Evolutionary conservation across 2,329 filamentous ascomycete genomes (phyloP).

Genomic region (Neofusicoccum parvum): DNA sequence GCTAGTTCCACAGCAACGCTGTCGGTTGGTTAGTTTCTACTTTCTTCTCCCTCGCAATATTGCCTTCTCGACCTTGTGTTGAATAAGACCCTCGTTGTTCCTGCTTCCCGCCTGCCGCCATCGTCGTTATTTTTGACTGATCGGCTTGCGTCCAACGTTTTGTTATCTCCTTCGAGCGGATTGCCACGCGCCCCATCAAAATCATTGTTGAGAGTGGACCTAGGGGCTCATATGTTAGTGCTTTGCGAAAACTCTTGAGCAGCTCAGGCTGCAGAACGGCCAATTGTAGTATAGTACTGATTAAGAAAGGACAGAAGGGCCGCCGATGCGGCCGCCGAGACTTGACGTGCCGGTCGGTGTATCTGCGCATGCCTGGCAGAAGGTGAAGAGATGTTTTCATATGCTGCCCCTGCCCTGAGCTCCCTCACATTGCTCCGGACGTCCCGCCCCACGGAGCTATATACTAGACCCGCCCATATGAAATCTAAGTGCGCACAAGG

Average conservation of each 20-base stretch:
- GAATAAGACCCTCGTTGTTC: constrained; percentile 5
- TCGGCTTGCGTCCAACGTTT: not conserved
- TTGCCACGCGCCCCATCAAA: not conserved
- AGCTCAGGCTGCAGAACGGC: not conserved
- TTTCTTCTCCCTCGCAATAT: not conserved
- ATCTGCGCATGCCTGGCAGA: not conserved
- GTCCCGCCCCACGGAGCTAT: not conserved
- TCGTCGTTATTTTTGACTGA: not conserved
- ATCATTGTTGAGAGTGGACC: not conserved
- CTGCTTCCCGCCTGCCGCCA: not conserved
- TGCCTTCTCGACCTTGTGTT: constrained; percentile 12
- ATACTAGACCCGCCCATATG: not conserved
- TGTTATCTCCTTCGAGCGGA: not conserved
- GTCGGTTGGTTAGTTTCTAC: constrained; percentile 13
- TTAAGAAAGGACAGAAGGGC: not conserved
- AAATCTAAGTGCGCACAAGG: not conserved
- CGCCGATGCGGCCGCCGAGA: not conserved
- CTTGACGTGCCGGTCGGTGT: not conserved
- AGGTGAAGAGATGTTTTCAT: not conserved
- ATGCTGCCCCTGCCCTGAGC: too few species aligned
- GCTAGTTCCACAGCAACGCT: constrained; percentile 4
- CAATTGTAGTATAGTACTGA: constrained; percentile 16
- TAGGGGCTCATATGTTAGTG: not conserved
- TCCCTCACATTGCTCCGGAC: too few species aligned
- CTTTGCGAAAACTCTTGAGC: not conserved